A percentile compares a stretch with the other conserved stretches of the same genome.
Evolutionary conservation across 805 yeast genomes (phyloP).

Genomic region (Helenozyma baotianmanensis): DNA sequence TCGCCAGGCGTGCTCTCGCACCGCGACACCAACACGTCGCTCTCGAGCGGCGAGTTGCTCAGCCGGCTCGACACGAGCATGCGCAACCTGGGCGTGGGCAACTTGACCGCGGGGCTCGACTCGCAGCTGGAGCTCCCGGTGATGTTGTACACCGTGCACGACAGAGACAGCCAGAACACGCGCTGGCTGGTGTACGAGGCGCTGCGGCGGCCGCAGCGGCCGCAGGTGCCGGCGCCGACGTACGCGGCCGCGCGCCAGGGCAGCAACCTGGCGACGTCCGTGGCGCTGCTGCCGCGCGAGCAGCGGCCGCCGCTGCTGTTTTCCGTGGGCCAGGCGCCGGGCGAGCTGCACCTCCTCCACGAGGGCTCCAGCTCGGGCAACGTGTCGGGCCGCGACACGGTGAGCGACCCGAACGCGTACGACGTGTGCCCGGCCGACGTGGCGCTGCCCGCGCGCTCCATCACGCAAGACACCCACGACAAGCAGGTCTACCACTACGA

Average conservation of each 20-base stretch:
- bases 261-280: slow-evolving; percentile 1
- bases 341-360: not conserved
- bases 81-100: slow-evolving; percentile 3
- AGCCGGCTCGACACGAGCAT: slow-evolving; percentile 4
- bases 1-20: not conserved
- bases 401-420: not conserved
- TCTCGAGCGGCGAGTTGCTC: slow-evolving; percentile 17
- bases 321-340: too few relatives aligned
- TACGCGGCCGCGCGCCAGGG: not conserved
- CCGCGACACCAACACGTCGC: slow-evolving; percentile 10
- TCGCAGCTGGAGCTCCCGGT: slow-evolving; percentile 23
- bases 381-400: not conserved
- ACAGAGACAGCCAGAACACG: slow-evolving; percentile 8
- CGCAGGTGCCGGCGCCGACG: not conserved
- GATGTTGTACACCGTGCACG: slow-evolving; percentile 28
- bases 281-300: too few relatives aligned
- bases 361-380: not conserved
- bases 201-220: not conserved
- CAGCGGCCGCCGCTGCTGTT: too few relatives aligned
- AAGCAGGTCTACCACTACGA: slow-evolving; percentile 1
- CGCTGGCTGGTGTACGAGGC: slow-evolving; percentile 9
- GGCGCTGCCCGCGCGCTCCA: slow-evolving; percentile 8
- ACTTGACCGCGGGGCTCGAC: slow-evolving; percentile 27
- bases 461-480: slow-evolving; percentile 11
- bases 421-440: not conserved